Evolutionary conservation across 371 early-diverging fungal species (phyloP).

Genomic region (Umbelopsis sp.): DNA sequence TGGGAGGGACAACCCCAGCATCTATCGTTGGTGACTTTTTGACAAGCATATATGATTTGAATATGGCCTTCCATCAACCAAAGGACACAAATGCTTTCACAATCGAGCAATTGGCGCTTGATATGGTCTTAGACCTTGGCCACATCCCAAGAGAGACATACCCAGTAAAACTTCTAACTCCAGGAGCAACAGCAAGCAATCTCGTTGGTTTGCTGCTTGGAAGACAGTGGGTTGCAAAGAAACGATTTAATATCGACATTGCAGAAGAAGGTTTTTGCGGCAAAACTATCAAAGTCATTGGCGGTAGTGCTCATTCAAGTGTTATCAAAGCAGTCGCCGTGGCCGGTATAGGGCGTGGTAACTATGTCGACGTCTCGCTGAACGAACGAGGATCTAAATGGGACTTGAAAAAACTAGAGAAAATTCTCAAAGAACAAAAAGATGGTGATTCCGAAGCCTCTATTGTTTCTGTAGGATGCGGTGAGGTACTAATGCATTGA

Average conservation of each 20-base stretch:
- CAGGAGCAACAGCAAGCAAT: slow-evolving; percentile 37
- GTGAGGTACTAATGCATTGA: slow-evolving; percentile 23
- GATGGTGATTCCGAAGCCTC: slow-evolving; percentile 25
- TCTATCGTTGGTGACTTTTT: slow-evolving; percentile 8
- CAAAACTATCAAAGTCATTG: slow-evolving; percentile 28
- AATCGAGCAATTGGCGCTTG: slow-evolving; percentile 31
- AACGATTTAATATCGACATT: slow-evolving; percentile 26
- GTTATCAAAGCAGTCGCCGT: slow-evolving; percentile 37
- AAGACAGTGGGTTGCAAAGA: slow-evolving; percentile 32
- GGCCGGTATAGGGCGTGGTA: slow-evolving; percentile 34
- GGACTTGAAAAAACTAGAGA: slow-evolving; percentile 18
- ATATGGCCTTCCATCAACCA: background rate
- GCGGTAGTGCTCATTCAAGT: slow-evolving; percentile 33
- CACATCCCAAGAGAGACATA: slow-evolving; percentile 23
- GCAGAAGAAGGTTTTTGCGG: slow-evolving; percentile 38
- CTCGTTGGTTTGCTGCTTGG: slow-evolving; percentile 31
- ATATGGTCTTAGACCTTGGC: slow-evolving; percentile 32
- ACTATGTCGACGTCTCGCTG: slow-evolving; percentile 27
- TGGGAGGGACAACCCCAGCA: slow-evolving; percentile 9
- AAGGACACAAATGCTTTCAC: slow-evolving; percentile 18
- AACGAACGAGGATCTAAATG: slow-evolving; percentile 13
- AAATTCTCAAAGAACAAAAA: slow-evolving; percentile 20
- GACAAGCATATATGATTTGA: background rate
- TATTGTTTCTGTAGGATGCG: slow-evolving; percentile 34
- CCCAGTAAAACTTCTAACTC: slow-evolving; percentile 30